A percentile compares a stretch with the other conserved stretches of the same genome.
Conservation (phyloP, 306 rosid species). For the Pachyrhizus erosus region DNA sequence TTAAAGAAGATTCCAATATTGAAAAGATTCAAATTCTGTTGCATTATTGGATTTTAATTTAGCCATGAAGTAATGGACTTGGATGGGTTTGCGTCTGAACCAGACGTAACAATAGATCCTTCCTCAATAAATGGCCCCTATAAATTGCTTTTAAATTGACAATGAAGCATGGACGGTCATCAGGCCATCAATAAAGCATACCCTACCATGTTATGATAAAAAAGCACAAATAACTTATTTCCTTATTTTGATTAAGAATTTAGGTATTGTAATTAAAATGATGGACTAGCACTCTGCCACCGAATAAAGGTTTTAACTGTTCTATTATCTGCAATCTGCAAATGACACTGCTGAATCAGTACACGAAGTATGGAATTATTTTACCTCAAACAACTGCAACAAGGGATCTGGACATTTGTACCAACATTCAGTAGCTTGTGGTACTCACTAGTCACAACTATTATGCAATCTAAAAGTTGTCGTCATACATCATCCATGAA, state of each 20-base stretch:
- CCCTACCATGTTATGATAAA: conserved; percentile 24
- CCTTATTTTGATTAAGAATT: conserved; percentile 27
- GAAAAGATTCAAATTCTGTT: conserved; percentile 44
- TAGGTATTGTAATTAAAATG: conserved; percentile 22
- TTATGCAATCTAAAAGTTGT: conserved; percentile 34
- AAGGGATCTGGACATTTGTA: conserved; percentile 33
- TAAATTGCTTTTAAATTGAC: conserved; percentile 41
- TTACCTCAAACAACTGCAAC: conserved; percentile 42
- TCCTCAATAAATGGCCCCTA: conserved; percentile 45
- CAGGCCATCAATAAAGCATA: conserved; percentile 32
- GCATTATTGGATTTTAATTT: conserved; percentile 33
- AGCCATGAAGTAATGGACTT: conserved; percentile 36
- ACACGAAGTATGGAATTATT: conserved; percentile 23
- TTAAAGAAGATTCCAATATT: conserved; percentile 41
- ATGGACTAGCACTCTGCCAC: conserved; percentile 14
- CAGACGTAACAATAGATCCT: conserved; percentile 25
- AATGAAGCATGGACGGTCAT: conserved; percentile 34
- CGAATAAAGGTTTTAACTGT: conserved; percentile 25
- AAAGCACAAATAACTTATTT: conserved; percentile 30
- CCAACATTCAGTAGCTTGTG: conserved; percentile 31
- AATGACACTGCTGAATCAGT: conserved; percentile 18
- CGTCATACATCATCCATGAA: conserved; percentile 38
- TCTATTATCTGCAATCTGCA: conserved; percentile 38
- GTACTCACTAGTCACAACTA: conserved; percentile 37
- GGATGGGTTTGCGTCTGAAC: conserved; percentile 44